phyloP scores from a whole-genome alignment of 108 stramenopile species.

The Stephanodiscus triporus region DNA sequence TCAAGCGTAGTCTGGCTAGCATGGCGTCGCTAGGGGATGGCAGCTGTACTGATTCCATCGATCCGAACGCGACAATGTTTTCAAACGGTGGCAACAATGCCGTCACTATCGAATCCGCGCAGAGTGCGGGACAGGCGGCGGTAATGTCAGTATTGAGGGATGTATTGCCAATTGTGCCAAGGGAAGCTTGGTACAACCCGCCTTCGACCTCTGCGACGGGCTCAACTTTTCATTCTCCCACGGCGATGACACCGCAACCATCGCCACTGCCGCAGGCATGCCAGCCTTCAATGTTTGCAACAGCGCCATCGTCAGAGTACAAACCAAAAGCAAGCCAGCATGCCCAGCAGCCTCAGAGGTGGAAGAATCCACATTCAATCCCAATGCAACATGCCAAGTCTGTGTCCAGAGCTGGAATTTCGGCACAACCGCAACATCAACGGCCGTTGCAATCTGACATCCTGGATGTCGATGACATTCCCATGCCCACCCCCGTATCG shows the following conservation, averaged over 20 bases:
- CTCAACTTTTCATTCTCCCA: conserved; percentile 11
- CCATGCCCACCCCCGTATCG: conserved; percentile 54
- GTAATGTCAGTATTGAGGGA: conserved; percentile 38
- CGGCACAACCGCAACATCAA: conserved; percentile 11
- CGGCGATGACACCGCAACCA: not conserved
- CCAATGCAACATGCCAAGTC: not conserved
- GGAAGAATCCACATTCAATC: not conserved
- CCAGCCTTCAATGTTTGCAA: not conserved
- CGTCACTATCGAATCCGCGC: conserved; percentile 51
- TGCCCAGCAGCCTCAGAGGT: not conserved
- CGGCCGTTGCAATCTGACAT: not conserved
- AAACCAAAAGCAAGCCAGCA: not conserved
- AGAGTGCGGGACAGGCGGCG: conserved; percentile 44
- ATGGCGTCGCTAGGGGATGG: conserved; percentile 43
- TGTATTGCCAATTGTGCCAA: conserved; percentile 42
- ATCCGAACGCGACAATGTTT: conserved; percentile 4
- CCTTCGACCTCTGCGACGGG: not conserved
- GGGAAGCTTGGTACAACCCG: conserved; percentile 10
- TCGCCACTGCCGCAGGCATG: not conserved
- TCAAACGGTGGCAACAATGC: conserved; percentile 5
- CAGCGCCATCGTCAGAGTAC: not conserved
- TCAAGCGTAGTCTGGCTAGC: conserved; percentile 68
- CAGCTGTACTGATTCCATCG: not conserved
- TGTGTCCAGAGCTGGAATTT: not conserved
- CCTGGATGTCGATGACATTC: conserved; percentile 40